phyloP scores from a whole-genome alignment of 306 rosid genomes.

The Fagus crenata region DNA sequence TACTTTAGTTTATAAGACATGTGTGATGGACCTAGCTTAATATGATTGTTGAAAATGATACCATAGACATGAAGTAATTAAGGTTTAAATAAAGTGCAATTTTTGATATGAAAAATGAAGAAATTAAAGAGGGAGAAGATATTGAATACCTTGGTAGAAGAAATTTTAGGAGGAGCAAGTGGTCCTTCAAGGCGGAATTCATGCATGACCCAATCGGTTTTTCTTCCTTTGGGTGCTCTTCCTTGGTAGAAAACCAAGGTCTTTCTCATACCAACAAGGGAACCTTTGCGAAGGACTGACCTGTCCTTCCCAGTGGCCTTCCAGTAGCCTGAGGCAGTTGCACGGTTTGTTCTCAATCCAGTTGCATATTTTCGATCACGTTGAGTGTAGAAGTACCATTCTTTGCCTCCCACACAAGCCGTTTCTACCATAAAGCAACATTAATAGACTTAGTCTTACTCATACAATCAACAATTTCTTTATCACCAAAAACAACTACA shows the following conservation, averaged over 20 bases:
- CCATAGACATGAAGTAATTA: too few species aligned
- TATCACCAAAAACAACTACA: too few species aligned
- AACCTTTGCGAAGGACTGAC: constrained; percentile 48
- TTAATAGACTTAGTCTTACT: not conserved
- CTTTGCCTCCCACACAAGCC: constrained; percentile 92
- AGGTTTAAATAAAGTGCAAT: too few species aligned
- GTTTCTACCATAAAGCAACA: constrained; percentile 47
- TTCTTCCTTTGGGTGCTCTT: constrained; percentile 90
- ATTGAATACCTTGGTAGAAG: constrained; percentile 56
- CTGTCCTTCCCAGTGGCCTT: constrained; percentile 95
- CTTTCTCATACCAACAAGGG: constrained; percentile 88
- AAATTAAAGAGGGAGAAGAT: too few species aligned
- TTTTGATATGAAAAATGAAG: too few species aligned
- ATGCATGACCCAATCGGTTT: constrained; percentile 94
- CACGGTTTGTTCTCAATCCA: constrained; percentile 84
- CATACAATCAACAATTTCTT: not conserved
- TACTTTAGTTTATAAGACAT: too few species aligned
- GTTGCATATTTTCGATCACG: constrained; percentile 87
- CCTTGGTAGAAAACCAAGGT: constrained; percentile 93
- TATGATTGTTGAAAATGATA: too few species aligned
- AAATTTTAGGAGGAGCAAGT: constrained; percentile 47
- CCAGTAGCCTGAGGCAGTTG: constrained; percentile 91
- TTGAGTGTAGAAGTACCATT: constrained; percentile 86
- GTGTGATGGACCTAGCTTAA: too few species aligned
- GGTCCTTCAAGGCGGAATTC: constrained; percentile 79